Evolutionary conservation across 306 rosid genomes (phyloP).

Genomic region (Glycine soja): DNA sequence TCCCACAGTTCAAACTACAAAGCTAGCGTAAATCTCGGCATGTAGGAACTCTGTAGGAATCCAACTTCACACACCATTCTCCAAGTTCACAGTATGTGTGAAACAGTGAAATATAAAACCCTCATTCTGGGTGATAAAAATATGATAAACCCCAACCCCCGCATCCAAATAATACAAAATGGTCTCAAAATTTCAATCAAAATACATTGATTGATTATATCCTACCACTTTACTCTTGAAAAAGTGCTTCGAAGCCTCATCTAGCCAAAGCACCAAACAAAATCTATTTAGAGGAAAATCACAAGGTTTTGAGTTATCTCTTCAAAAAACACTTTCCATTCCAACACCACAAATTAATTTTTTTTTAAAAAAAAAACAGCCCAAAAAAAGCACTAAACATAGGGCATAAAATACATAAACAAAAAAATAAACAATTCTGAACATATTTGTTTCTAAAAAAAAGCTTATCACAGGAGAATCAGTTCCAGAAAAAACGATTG

Average conservation of each 20-base stretch:
- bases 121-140: slow-evolving; percentile 7
- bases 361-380: background rate
- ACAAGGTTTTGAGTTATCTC: slow-evolving; percentile 11
- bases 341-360: background rate
- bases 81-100: slow-evolving; percentile 2
- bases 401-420: background rate
- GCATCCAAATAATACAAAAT: background rate
- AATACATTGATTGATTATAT: slow-evolving; percentile 15
- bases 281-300: slow-evolving; percentile 21
- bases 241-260: slow-evolving; percentile 27
- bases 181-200: slow-evolving; percentile 27
- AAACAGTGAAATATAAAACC: slow-evolving; percentile 7
- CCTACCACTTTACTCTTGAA: slow-evolving; percentile 27
- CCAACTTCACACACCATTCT: slow-evolving; percentile 4
- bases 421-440: too few species aligned
- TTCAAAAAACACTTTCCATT: background rate
- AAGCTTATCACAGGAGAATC: background rate
- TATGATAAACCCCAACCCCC: background rate
- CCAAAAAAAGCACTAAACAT: slow-evolving; percentile 26
- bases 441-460: too few species aligned
- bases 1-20: slow-evolving; percentile 9
- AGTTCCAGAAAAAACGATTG: background rate
- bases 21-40: slow-evolving; percentile 6
- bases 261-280: slow-evolving; percentile 16
- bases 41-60: background rate